Evolutionary conservation across 1,139 yeast species (phyloP), one percentile per base, ranked within the genome.

Genomic region (Saccharomycopsis hybrid): DNA sequence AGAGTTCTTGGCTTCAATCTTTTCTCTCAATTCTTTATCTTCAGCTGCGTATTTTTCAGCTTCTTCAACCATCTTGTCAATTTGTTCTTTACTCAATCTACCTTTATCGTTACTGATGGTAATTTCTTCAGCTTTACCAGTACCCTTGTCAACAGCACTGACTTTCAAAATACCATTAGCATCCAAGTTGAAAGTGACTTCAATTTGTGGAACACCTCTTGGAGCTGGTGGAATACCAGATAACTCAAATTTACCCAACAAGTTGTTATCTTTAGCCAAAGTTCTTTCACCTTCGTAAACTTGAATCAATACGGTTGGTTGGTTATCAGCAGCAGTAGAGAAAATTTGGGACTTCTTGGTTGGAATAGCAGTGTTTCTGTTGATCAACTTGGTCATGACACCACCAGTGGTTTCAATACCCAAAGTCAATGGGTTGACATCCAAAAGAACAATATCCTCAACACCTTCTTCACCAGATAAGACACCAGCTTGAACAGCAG

Each of bases 361-460:
- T 71, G 97, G 97, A 63, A 90, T 92, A 58, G 96, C 87, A 51
- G 97, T 85, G 77, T 90, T 90, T 78, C 97, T 87, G 76, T 89
- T 88, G 67, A 90, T 90, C 73, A 90, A 81, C 72, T 89, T 88
- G 68, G 96, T 89, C 95, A 89, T 88, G 67, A 89, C 95, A 73
- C 96, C 96, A 72, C 97, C 97, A 60, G 95, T 85, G 65, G 96
- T 89, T 75, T 90, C 97, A 68, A 89, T 90, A 77, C 97, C 97
- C 62, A 89, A 72, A 59, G 96, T 87, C 69, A 89, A 80, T 70
- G 97, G 96, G 66, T 88, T 86, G 63, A 86, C 96, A 74, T 88
- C 97, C 65, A 88, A 78, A 65, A 88, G 74, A 62, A 88, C 83
- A 65, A 88, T 78, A 69, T 87, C 96, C 68, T 86, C 95, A 52